Evolutionary conservation across 2,329 filamentous ascomycete species (phyloP).

Genomic region (Colletotrichum spaethianum): DNA sequence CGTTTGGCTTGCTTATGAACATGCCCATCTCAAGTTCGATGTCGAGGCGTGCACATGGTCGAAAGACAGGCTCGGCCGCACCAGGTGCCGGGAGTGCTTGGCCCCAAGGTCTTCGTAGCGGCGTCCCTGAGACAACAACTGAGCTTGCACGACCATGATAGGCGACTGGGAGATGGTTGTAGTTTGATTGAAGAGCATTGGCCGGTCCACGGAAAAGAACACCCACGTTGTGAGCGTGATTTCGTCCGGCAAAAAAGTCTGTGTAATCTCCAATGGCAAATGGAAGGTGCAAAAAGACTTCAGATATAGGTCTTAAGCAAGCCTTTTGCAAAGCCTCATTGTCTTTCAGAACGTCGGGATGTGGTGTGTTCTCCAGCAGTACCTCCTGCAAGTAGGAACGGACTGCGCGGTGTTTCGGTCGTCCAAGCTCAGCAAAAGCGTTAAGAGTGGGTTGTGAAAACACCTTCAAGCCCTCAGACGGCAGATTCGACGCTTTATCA

Average conservation of each 20-base stretch:
- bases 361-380: slow-evolving; percentile 64
- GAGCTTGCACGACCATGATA: slow-evolving; percentile 82
- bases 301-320: slow-evolving; percentile 43
- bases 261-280: slow-evolving; percentile 83
- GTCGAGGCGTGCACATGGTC: slow-evolving; percentile 75
- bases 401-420: slow-evolving; percentile 75
- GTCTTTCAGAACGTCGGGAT: slow-evolving; percentile 31
- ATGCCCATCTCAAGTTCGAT: slow-evolving; percentile 85
- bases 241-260: slow-evolving; percentile 82
- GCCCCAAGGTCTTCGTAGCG: slow-evolving; percentile 75
- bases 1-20: slow-evolving; percentile 77
- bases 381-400: slow-evolving; percentile 75
- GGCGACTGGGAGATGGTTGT: slow-evolving; percentile 80
- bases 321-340: slow-evolving; percentile 14
- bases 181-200: slow-evolving; percentile 82
- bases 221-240: slow-evolving; percentile 77
- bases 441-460: slow-evolving; percentile 71
- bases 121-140: slow-evolving; percentile 78
- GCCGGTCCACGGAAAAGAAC: slow-evolving; percentile 76
- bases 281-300: slow-evolving; percentile 74
- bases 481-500: background rate
- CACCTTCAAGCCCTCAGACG: slow-evolving; percentile 14
- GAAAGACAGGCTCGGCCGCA: slow-evolving; percentile 70
- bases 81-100: slow-evolving; percentile 56
- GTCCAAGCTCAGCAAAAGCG: slow-evolving; percentile 77